A percentile compares a stretch with the other conserved stretches of the same genome.
phyloP scores from a whole-genome alignment of 2,329 filamentous ascomycete genomes.

The Hypoxylon sp. region DNA sequence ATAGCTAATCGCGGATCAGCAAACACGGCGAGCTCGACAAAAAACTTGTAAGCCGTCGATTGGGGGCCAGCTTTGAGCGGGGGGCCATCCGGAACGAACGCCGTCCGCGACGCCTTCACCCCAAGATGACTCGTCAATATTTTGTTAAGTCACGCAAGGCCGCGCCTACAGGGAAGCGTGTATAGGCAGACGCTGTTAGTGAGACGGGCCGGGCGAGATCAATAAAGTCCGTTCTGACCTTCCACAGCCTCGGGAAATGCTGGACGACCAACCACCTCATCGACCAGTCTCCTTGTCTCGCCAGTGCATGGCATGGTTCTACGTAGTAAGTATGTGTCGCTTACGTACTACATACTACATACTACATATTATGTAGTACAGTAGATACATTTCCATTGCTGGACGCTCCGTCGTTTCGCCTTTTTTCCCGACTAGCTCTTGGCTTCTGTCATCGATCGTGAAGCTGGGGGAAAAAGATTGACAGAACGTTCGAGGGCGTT shows the following conservation, averaged over 20 bases:
- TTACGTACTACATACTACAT: too few species aligned
- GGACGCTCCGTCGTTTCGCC: slow-evolving; percentile 6
- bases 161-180: slow-evolving; percentile 11
- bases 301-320: not conserved
- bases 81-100: slow-evolving; percentile 11
- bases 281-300: too few species aligned
- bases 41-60: slow-evolving; percentile 29
- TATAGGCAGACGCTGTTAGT: slow-evolving; percentile 1
- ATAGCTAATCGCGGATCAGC: not conserved
- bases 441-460: slow-evolving; percentile 31
- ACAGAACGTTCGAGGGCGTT: not conserved
- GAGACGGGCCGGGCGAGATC: slow-evolving; percentile 12
- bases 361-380: too few species aligned
- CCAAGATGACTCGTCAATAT: slow-evolving; percentile 13
- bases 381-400: not conserved
- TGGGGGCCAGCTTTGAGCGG: slow-evolving; percentile 15
- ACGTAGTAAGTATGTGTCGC: not conserved
- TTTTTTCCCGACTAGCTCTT: slow-evolving; percentile 27
- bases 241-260: slow-evolving; percentile 17
- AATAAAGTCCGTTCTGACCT: too few species aligned
- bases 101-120: slow-evolving; percentile 1
- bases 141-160: not conserved
- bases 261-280: slow-evolving; percentile 16
- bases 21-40: slow-evolving; percentile 8
- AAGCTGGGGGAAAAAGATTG: not conserved